Evolutionary conservation across 78 protist genomes (phyloP).

Genomic region (Dictyostelium capitatum): DNA sequence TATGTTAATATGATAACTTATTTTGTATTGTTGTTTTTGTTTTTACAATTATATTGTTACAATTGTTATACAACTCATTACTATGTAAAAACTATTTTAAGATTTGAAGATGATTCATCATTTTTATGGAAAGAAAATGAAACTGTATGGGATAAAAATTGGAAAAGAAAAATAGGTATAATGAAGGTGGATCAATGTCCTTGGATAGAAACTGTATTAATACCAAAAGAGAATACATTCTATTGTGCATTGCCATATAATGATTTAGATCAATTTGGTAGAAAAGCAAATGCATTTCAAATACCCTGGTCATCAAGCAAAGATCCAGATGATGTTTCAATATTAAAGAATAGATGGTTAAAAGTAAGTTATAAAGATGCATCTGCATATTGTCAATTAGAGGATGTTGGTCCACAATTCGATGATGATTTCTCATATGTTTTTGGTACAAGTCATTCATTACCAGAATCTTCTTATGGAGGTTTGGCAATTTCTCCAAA

Average conservation of each 20-base stretch:
- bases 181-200: not conserved
- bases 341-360: constrained; percentile 18
- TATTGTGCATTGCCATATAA: constrained; percentile 50
- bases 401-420: constrained; percentile 30
- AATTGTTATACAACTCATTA: constrained; percentile 42
- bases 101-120: not conserved
- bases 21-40: too few relatives aligned
- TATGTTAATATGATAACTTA: too few relatives aligned
- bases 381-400: constrained; percentile 32
- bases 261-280: constrained; percentile 35
- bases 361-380: constrained; percentile 6
- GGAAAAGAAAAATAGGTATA: constrained; percentile 7
- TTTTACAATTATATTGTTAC: too few relatives aligned
- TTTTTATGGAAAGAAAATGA: not conserved
- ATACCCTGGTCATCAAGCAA: constrained; percentile 31
- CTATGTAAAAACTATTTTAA: constrained; percentile 25
- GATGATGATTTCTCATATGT: constrained; percentile 48
- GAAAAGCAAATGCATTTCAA: constrained; percentile 16
- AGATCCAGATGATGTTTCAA: constrained; percentile 19
- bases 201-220: not conserved
- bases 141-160: constrained; percentile 29
- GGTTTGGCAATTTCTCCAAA: constrained; percentile 39
- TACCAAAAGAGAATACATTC: constrained; percentile 30
- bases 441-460: constrained; percentile 23
- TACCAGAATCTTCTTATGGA: constrained; percentile 33